Conservation (phyloP, 2,329 filamentous ascomycete species). For the Ilyonectria robusta region DNA sequence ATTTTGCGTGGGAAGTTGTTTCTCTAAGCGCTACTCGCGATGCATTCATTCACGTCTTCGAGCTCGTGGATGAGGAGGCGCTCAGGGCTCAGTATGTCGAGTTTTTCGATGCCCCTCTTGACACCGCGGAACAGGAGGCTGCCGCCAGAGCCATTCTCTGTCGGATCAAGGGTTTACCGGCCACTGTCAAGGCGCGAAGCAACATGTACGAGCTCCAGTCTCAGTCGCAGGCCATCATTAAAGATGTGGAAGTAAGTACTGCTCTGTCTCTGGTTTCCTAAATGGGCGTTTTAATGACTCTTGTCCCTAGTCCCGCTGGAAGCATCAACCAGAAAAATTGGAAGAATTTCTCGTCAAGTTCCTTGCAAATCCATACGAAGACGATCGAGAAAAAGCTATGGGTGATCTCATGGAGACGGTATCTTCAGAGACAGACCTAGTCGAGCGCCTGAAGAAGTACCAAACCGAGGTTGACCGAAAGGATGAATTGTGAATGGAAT, state of each 20-base stretch:
- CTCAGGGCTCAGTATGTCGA: not conserved
- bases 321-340: not conserved
- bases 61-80: not conserved
- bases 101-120: constrained; percentile 1
- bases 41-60: not conserved
- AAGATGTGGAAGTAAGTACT: not conserved
- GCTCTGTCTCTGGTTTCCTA: not conserved
- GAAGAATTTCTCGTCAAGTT: not conserved
- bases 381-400: not conserved
- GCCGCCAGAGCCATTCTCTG: not conserved
- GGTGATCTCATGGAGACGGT: not conserved
- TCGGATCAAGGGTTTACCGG: not conserved
- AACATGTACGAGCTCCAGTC: not conserved
- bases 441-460: not conserved
- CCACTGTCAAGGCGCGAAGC: not conserved
- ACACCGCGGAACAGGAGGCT: not conserved
- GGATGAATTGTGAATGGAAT: not conserved
- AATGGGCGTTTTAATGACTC: not conserved
- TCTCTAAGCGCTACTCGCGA: not conserved
- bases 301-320: not conserved
- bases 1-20: not conserved
- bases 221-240: not conserved
- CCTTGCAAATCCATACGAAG: not conserved
- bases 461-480: not conserved
- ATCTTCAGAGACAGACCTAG: not conserved